Evolutionary conservation across 225 moss, liverwort and hornwort genomes (phyloP), one percentile per base, ranked within the genome.

Genomic region (Pseudoscleropodium purum): DNA sequence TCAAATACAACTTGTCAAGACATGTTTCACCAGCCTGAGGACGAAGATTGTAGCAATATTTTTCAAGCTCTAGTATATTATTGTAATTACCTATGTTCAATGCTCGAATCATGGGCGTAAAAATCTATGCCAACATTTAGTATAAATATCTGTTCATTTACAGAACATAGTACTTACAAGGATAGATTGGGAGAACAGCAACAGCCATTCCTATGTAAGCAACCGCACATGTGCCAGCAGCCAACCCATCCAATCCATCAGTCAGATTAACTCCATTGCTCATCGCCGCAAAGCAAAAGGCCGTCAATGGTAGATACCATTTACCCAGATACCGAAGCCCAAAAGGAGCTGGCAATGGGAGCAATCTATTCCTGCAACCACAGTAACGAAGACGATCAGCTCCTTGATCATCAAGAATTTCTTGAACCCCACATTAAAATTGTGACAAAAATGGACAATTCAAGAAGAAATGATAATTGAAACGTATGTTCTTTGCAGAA

Each of bases 231-330:
- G 99, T 97, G 86, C 99, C 99, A 88, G 95, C 99, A 88, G 99
- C 99, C 84, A 99, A 91, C 73, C 99, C 99, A 91, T 99, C 99
- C 87, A 99, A 85, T 83, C 99, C 99, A 92, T 99, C 99, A 80
- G 99, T 97, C 86, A 99, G 89, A 87, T 99, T 99, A 52, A 99
- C 97, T 89, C 96, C 99, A 84, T 99, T 99, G 92, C 99, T 96
- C 99, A 99, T 99, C 78, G 99, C 96, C 87, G 97, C 95, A 92
- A 96, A 99, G 95, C 97, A 99, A 87, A 99, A 99, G 84, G 95
- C 94, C 90, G 99, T 96, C 89, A 99, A 88, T 70, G 95, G 97
- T 70, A 97, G 88, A 90, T 96, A 97, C 97, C 97, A 99, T 52
- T 87, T 97, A 62, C 97, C 99, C 57, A 97, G 52, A 77, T 94